Base-by-base conservation (phyloP, 306 rosid genomes). In the Citrullus mucosospermus region DNA sequence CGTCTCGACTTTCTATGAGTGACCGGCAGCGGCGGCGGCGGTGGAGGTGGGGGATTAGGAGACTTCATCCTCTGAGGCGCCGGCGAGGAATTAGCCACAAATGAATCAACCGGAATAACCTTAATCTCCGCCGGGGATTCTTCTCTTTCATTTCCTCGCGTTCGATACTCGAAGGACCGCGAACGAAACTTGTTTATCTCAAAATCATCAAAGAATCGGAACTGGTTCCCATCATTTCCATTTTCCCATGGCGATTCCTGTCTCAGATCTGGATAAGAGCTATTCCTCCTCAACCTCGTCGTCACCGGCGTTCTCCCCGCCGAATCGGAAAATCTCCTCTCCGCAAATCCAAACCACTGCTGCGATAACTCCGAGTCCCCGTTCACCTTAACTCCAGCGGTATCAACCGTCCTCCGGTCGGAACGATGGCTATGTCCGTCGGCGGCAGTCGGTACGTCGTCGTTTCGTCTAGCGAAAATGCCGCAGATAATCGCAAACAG, bases 261-360 rank as follows among this genome's bases (percentile, higher is more conserved):
- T 39, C 96, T 81, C 75, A 94, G 95, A 92, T 94, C 98, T 63
- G 96, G 97, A 51, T 94, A 92, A 12, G 97, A 94, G 77, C 93
- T 94, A 41, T 84, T 90, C 84, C 93, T 88, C 82, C 86, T 82
- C 87, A 89, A 54, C 78, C 78, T 80, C 71, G 34, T 75, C 79
- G 16, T 81, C 77, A 57, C 70, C 67, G 80, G 82, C 15, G 80
- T 56, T 73, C 74, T 39, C 36, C 36, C 78, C 30, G 36, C 62
- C 32, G 83, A 15, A 9, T 80, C 79, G 1, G 30, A 58, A 43
- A 78, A 67, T 80, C 68, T 78, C 50, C 50, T 76, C 5, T 85
- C 87, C 1, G 87, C 16, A 56, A 60, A 81, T 65, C 77, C 84
- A 44, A 83, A 89, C 97, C 97, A 91, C 9, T 79, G 85, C 25